A percentile compares a stretch with the other conserved stretches of the same genome.
phyloP scores from a whole-genome alignment of 805 yeast genomes.

The Candida endomychidarum region DNA sequence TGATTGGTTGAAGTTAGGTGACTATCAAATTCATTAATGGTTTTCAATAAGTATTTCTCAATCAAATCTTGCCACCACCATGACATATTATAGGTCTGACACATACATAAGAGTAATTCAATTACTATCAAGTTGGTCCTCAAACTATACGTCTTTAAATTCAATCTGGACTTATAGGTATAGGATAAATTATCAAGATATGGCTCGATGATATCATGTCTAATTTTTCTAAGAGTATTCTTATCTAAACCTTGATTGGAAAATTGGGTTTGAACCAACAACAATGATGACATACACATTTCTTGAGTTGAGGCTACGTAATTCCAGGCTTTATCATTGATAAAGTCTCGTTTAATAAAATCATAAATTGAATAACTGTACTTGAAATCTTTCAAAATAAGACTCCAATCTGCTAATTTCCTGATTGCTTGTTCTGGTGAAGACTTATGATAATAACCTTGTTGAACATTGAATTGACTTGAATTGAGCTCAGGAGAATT shows the following conservation, averaged over 20 bases:
- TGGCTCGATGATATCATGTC: conserved; percentile 57
- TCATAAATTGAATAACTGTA: conserved; percentile 85
- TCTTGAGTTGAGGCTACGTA: conserved; percentile 85
- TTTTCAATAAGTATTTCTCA: conserved; percentile 45
- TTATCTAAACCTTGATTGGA: conserved; percentile 34
- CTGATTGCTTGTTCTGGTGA: conserved; percentile 74
- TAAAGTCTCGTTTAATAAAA: conserved; percentile 71
- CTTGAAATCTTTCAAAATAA: conserved; percentile 86
- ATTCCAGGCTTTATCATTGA: conserved; percentile 75
- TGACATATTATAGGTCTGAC: conserved; percentile 37
- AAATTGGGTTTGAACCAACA: conserved; percentile 56
- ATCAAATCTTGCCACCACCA: conserved; percentile 48
- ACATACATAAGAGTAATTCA: conserved; percentile 63
- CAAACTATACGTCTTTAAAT: conserved; percentile 66
- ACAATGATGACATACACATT: conserved; percentile 72
- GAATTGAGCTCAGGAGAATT: conserved; percentile 18
- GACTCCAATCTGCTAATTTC: conserved; percentile 87
- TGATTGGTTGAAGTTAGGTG: conserved; percentile 38
- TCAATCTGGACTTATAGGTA: conserved; percentile 70
- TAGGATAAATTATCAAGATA: conserved; percentile 71
- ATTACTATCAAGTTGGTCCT: conserved; percentile 65
- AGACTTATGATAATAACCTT: conserved; percentile 59
- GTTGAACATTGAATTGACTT: conserved; percentile 44
- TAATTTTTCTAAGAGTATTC: conserved; percentile 46
- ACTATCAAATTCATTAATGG: conserved; percentile 46